phyloP scores from a whole-genome alignment of 2,329 filamentous ascomycete species.

The Ceratocystis huliohia region DNA sequence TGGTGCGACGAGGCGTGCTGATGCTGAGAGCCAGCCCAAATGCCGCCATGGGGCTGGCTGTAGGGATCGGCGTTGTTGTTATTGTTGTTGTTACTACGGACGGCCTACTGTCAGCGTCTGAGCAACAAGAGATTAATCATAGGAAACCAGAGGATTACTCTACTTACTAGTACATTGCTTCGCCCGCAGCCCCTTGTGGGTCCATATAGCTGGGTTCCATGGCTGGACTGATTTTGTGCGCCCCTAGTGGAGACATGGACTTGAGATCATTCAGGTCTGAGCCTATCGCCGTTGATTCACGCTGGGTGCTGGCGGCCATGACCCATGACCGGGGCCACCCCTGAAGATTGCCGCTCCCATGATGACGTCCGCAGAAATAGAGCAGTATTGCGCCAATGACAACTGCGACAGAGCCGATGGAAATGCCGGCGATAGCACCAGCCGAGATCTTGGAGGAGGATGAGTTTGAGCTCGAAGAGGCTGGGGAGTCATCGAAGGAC shows the following conservation, averaged over 20 bases:
- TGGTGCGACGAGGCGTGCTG: background rate
- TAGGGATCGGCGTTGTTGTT: background rate
- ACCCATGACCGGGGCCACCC: slow-evolving; percentile 11
- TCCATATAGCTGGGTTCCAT: background rate
- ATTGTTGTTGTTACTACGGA: too few relatives aligned
- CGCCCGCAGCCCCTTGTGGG: background rate
- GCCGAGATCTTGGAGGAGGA: slow-evolving; percentile 23
- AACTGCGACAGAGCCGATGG: slow-evolving; percentile 38
- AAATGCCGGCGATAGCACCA: slow-evolving; percentile 49
- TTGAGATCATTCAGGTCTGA: slow-evolving; percentile 3
- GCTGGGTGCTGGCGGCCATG: background rate
- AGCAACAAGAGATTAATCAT: background rate
- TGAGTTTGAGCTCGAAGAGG: slow-evolving; percentile 9
- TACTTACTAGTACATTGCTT: background rate
- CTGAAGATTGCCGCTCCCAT: slow-evolving; percentile 24
- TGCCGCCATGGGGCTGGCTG: background rate
- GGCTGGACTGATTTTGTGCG: background rate
- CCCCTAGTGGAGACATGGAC: background rate
- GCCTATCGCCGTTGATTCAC: background rate
- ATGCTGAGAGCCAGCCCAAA: background rate
- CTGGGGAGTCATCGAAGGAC: slow-evolving; percentile 14
- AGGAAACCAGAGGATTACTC: background rate
- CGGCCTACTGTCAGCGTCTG: too few relatives aligned
- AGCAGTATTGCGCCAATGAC: slow-evolving; percentile 35
- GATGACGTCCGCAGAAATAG: slow-evolving; percentile 35